Base-by-base conservation (phyloP, 352 stramenopile genomes). In the Globisporangium camurandrum region DNA sequence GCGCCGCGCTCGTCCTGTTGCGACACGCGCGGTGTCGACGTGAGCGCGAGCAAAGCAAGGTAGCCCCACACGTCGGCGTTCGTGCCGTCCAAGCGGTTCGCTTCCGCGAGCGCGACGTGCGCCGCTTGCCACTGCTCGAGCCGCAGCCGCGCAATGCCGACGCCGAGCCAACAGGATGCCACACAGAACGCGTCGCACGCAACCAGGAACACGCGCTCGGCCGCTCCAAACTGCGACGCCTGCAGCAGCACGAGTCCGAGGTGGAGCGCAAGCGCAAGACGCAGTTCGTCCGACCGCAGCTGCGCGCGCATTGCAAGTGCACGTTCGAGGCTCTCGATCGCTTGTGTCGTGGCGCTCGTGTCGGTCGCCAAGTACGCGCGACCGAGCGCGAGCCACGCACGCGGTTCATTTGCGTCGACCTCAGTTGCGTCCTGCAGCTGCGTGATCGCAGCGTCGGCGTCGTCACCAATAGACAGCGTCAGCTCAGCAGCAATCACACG, bases 31-130 rank as follows among this genome's bases (percentile, higher is more conserved):
- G 59, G 11, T 8, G 66, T 51, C 0, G 53, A 49, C 9, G 58
- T 71, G 3, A 93, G 65, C 27, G 71, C 61, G 1, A 73, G 41
- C 12, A 95, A 63, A 22, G 79, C 74, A 9, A 88, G 46, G 58
- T 88, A 92, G 6, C 77, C 81, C 84, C 81, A 93, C 1, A 89
- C 75, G 17, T 89, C 81, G 0, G 75, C 51, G 40, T 87, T 86
- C 0, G 56, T 80, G 23, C 43, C 26, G 51, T 95, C 82, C 22
- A 89, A 49, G 38, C 75, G 62, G 49, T 90, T 95, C 12, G 81
- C 81, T 57, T 91, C 79, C 0, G 73, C 73, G 24, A 95, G 62
- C 24, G 81, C 79, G 48, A 75, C 59, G 34, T 82, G 64, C 8
- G 84, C 71, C 0, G 59, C 54, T 17, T 85, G 66, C 61, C 60